Evolutionary conservation across 1,284 basidiomycete genomes (phyloP), one percentile per base, ranked within the genome.

Genomic region (Cutaneotrichosporon cutaneum): DNA sequence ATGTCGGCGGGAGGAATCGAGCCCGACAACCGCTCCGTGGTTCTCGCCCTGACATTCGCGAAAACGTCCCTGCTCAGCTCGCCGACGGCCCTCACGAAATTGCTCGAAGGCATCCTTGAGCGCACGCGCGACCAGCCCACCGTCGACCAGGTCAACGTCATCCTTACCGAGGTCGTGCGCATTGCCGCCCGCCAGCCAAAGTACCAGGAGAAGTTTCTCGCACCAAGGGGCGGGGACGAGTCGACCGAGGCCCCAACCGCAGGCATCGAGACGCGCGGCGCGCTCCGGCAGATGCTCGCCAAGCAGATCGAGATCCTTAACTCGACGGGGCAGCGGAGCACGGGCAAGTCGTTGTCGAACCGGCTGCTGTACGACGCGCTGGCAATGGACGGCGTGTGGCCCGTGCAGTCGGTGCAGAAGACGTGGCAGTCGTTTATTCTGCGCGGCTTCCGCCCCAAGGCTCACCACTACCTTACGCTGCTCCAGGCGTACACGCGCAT

Each of bases 401-500:
- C 71, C 8, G 68, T 68, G 26, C 59, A 65, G 18, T 51, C 62
- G 1, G 67, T 75, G 0, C 64, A 56, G 24, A 30, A 54, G 47
- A 65, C 64, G 5, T 79, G 75, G 74, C 65, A 70, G 50, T 51
- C 69, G 9, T 61, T 76, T 30, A 59, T 75, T 32, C 63, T 66
- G 16, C 60, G 71, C 44, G 77, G 77, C 10, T 77, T 65, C 59
- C 64, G 67, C 26, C 75, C 75, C 5, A 61, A 65, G 18, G 52
- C 65, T 14, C 48, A 55, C 10, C 74, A 79, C 62, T 65, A 76
- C 52, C 53, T 69, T 8, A 68, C 72, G 6, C 64, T 79, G 4
- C 67, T 79, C 58, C 54, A 66, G 22, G 75, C 72, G 13, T 77
- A 77, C 53, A 67, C 68, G 13, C 60, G 68, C 11, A 64, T 68